Conservation (phyloP, 1,139 yeast genomes). For the Yueomyces sp. region DNA sequence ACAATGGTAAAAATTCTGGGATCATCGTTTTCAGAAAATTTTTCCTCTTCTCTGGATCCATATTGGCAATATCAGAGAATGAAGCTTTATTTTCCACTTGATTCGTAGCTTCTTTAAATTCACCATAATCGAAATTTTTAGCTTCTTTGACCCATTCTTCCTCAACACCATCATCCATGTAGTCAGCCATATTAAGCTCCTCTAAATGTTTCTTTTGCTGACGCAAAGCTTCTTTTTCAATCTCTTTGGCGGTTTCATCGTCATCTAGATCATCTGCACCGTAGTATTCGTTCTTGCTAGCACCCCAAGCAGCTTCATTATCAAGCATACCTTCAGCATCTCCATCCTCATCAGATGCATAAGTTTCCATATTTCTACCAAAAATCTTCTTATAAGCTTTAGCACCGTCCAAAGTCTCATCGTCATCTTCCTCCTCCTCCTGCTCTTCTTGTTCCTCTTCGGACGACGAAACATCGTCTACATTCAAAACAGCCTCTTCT, state of each 20-base stretch:
- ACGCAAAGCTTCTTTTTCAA: conserved; percentile 80
- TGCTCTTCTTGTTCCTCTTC: conserved; percentile 25
- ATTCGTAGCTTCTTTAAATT: conserved; percentile 27
- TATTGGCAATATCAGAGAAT: conserved; percentile 22
- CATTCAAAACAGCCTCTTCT: conserved; percentile 3
- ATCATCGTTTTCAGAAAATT: conserved; percentile 43
- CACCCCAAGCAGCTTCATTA: conserved; percentile 72
- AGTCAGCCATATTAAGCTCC: conserved; percentile 73
- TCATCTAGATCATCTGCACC: conserved; percentile 73
- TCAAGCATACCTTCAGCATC: conserved; percentile 37
- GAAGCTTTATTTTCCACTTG: conserved; percentile 20
- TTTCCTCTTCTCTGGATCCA: conserved; percentile 32
- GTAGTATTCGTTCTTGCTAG: conserved; percentile 55
- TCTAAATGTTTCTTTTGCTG: conserved; percentile 77
- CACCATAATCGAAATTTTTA: conserved; percentile 27
- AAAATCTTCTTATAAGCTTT: conserved; percentile 29
- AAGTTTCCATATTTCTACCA: conserved; percentile 26
- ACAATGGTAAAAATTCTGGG: conserved; percentile 77
- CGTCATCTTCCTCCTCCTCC: conserved; percentile 35
- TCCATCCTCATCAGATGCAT: conserved; percentile 28
- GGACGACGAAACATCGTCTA: conserved; percentile 14
- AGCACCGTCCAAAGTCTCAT: conserved; percentile 32
- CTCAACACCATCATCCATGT: conserved; percentile 67
- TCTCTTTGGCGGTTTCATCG: conserved; percentile 63
- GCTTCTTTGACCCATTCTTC: conserved; percentile 53